Evolutionary conservation across 139 green algal species (phyloP), one percentile per base, ranked within the genome.

Genomic region (Haematococcus sp.): DNA sequence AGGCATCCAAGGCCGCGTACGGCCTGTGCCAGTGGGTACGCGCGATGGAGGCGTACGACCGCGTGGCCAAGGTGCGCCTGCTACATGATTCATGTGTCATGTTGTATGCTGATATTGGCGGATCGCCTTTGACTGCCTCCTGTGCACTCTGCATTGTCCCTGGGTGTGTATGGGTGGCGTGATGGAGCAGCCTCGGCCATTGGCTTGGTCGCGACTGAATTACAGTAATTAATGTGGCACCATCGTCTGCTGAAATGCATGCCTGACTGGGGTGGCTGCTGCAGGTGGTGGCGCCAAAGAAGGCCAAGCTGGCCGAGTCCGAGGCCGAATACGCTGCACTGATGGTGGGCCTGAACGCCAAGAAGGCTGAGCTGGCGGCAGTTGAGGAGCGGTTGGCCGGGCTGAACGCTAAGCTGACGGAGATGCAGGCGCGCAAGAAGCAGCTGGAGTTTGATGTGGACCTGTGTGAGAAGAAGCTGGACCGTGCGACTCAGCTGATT

Each of bases 31-130:
- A 83, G 73, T 94, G 89, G 89, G 86, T 91, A 46, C 75, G 88
- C 31, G 89, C 89, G 30, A 94, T 94, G 89, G 87, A 94, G 70
- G 74, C 87, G 3, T 94, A 94, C 71, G 77, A 93, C 82, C 71
- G 76, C 46, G 80, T 84, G 23, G 82, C 71, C 30, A 68, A 63
- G 67, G 30, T 59, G 28, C 25, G 44, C 22, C 3, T 61, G 43
- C 9, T 4, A n/a, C n/a, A n/a, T 25, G 23, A 64, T 15, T 28
- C 9, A 64, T 55, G 17, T 55, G 46, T 17, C 17, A 55, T 55
- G 15, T n/a, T n/a, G n/a, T n/a, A n/a, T n/a, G n/a, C n/a, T n/a
- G n/a, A n/a, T 30, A 55, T 70, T 61, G n/a, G 54, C 46, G 46
- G 16, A 55, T 23, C 46, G 46, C 16, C 46, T 55, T 55, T 55